These are phyloP conservation scores for Hymenoscyphus scutula DNA, from an alignment of 2,329 filamentous ascomycete genomes.

Conservation along the genomic window DNA sequence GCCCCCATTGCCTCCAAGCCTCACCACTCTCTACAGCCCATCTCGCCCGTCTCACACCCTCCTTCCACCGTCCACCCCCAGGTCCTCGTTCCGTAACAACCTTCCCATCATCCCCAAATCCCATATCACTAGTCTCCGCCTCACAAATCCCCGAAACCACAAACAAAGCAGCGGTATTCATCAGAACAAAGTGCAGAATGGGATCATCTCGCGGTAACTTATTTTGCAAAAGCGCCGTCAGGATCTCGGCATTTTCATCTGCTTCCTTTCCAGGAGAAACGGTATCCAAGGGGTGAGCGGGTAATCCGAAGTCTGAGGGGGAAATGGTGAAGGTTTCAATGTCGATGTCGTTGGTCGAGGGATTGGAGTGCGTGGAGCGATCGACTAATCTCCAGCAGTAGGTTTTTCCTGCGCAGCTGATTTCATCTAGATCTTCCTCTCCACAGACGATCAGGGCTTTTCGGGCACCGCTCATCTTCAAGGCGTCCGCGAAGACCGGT, in stretches of 20 bases:
- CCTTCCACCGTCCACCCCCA: constrained; percentile 88
- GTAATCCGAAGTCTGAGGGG: constrained; percentile 85
- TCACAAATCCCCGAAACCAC: constrained; percentile 87
- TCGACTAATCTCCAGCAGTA: constrained; percentile 80
- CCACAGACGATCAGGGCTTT: constrained; percentile 93
- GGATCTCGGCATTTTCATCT: constrained; percentile 79
- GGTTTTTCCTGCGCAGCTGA: constrained; percentile 85
- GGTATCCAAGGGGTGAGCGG: constrained; percentile 66
- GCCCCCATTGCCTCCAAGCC: constrained; percentile 78
- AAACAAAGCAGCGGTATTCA: constrained; percentile 88
- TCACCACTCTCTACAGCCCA: constrained; percentile 86
- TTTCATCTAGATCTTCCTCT: constrained; percentile 90
- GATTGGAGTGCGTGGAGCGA: constrained; percentile 41
- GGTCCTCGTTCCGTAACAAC: constrained; percentile 82
- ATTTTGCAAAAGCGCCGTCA: constrained; percentile 72
- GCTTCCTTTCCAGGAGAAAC: constrained; percentile 86
- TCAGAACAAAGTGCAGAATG: constrained; percentile 87
- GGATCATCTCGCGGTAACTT: constrained; percentile 74
- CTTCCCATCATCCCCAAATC: constrained; percentile 72
- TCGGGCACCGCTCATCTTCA: constrained; percentile 69
- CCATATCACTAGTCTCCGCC: constrained; percentile 75
- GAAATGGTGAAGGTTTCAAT: constrained; percentile 76
- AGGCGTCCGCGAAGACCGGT: constrained; percentile 81
- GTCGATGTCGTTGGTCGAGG: constrained; percentile 44
- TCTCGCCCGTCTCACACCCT: constrained; percentile 80